Conservation (phyloP, 2,329 filamentous ascomycete species). For the Teratosphaeria viscida region DNA sequence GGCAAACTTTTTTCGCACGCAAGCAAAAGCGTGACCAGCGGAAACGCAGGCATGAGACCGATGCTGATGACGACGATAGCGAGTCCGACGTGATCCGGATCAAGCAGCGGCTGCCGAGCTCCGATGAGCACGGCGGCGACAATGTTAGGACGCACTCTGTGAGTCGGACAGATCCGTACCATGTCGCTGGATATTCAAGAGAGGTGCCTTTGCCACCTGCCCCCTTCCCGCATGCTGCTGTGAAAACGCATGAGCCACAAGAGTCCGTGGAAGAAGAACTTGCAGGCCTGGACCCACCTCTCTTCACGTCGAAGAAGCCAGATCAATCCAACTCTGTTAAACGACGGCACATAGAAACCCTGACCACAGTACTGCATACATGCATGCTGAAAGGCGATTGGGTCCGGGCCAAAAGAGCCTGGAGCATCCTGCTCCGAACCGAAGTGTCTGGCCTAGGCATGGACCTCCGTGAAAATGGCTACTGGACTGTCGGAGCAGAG, state of each 20-base stretch:
- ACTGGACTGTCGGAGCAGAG: slow-evolving; percentile 80
- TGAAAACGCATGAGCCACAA: slow-evolving; percentile 4
- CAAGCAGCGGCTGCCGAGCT: background rate
- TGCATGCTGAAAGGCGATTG: slow-evolving; percentile 64
- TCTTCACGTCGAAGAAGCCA: slow-evolving; percentile 24
- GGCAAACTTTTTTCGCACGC: slow-evolving; percentile 16
- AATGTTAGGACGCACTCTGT: slow-evolving; percentile 11
- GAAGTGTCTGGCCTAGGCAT: slow-evolving; percentile 47
- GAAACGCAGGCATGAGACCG: slow-evolving; percentile 12
- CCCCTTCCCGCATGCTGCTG: slow-evolving; percentile 36
- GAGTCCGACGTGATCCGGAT: background rate
- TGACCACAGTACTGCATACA: slow-evolving; percentile 61
- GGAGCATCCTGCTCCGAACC: slow-evolving; percentile 60
- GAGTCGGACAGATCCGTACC: slow-evolving; percentile 24
- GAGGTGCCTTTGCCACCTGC: slow-evolving; percentile 28
- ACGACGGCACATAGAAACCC: slow-evolving; percentile 51
- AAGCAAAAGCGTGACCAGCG: slow-evolving; percentile 19
- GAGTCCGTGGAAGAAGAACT: slow-evolving; percentile 30
- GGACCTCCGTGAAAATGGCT: slow-evolving; percentile 57
- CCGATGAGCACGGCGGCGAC: background rate
- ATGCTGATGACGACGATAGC: slow-evolving; percentile 7
- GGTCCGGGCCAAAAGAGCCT: slow-evolving; percentile 60
- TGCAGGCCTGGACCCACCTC: slow-evolving; percentile 30
- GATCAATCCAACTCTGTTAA: slow-evolving; percentile 26
- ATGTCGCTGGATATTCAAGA: slow-evolving; percentile 32